Percentiles rank a stretch among this genome's conserved stretches.
Conservation (phyloP, 2,329 filamentous ascomycete genomes). For the Blastomyces silverae region DNA sequence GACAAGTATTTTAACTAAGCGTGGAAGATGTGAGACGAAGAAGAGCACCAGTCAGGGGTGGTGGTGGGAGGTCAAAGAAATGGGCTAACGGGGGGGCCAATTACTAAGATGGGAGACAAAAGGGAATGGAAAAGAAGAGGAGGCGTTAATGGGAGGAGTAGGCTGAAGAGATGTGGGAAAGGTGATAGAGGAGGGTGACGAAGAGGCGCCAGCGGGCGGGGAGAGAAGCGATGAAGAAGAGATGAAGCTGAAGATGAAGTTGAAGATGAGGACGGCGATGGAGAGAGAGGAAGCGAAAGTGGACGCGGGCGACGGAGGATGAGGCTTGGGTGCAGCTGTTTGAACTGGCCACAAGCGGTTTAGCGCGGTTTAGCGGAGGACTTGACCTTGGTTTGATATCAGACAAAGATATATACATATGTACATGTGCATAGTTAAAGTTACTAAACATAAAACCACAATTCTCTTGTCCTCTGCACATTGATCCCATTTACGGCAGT, state of each 20-base stretch:
- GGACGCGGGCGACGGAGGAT: neutral
- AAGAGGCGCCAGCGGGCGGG: constrained; percentile 21
- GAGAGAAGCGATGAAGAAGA: constrained; percentile 25
- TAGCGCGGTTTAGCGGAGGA: neutral
- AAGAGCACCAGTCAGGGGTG: constrained; percentile 11
- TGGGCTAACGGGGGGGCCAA: constrained; percentile 22
- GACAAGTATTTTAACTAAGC: neutral
- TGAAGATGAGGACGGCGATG: constrained; percentile 11
- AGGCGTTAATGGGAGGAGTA: constrained; percentile 26
- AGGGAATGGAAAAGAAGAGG: constrained; percentile 35
- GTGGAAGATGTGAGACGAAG: constrained; percentile 12
- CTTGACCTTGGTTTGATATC: neutral
- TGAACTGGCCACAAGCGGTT: constrained; percentile 5
- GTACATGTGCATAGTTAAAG: too few species aligned
- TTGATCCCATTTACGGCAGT: neutral
- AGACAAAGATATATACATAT: neutral
- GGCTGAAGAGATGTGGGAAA: constrained; percentile 17
- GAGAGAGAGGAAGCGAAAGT: constrained; percentile 15
- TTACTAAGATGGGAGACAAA: constrained; percentile 17
- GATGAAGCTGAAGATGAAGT: constrained; percentile 25
- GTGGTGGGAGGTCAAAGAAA: constrained; percentile 20
- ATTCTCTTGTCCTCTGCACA: neutral
- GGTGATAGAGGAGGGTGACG: constrained; percentile 18
- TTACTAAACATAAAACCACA: too few species aligned
- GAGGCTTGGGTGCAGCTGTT: neutral